These are phyloP conservation scores for Sarcodon aspratus DNA, from an alignment of 768 basidiomycete species.

Conservation along the genomic window DNA sequence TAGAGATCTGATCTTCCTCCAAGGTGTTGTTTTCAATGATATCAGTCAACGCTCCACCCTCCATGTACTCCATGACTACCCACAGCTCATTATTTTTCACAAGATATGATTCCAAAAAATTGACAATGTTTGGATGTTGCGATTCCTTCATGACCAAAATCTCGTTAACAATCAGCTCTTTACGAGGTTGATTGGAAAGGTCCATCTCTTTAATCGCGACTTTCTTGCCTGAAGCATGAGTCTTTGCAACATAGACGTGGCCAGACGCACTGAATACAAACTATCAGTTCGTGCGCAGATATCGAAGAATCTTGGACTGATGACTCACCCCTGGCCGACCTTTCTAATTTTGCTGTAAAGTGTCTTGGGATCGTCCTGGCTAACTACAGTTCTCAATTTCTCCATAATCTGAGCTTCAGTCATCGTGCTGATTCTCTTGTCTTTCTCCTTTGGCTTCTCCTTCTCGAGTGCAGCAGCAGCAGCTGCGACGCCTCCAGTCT, in stretches of 20 bases:
- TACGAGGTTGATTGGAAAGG: slow-evolving; percentile 85
- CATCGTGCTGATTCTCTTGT: slow-evolving; percentile 93
- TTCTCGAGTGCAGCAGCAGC: slow-evolving; percentile 46
- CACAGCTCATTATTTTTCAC: slow-evolving; percentile 84
- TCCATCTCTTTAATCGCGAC: slow-evolving; percentile 99
- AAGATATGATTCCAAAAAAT: slow-evolving; percentile 86
- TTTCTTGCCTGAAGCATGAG: slow-evolving; percentile 70
- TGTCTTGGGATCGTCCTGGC: slow-evolving; percentile 74
- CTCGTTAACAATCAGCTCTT: slow-evolving; percentile 96
- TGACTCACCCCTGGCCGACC: slow-evolving; percentile 90
- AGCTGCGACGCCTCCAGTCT: slow-evolving; percentile 44
- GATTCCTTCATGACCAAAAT: slow-evolving; percentile 99
- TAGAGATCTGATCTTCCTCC: slow-evolving; percentile 91
- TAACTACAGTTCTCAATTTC: slow-evolving; percentile 84
- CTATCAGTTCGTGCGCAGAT: background rate
- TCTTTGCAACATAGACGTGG: slow-evolving; percentile 96
- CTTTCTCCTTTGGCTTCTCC: slow-evolving; percentile 47
- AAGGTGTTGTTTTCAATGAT: slow-evolving; percentile 95
- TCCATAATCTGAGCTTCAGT: slow-evolving; percentile 98
- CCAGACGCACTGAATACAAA: slow-evolving; percentile 72
- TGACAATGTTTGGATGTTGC: slow-evolving; percentile 95
- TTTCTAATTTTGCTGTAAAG: slow-evolving; percentile 97
- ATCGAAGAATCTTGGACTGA: background rate
- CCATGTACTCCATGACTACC: slow-evolving; percentile 99
- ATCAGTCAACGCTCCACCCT: slow-evolving; percentile 94